Percentiles rank a stretch among this genome's conserved stretches.
Evolutionary conservation across 1,284 basidiomycete genomes (phyloP).

Genomic region (Malassezia psittaci): DNA sequence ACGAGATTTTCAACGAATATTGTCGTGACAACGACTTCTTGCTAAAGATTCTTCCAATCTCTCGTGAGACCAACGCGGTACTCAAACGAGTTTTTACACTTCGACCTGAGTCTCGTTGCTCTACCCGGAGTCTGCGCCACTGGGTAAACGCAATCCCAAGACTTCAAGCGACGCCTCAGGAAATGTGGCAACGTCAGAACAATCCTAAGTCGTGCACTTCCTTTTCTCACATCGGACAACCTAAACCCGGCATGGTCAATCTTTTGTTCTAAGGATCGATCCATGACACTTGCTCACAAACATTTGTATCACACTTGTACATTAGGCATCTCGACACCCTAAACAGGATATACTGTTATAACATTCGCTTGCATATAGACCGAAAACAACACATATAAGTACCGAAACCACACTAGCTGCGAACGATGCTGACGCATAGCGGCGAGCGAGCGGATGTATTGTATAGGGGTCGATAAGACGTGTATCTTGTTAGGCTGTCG

Average conservation of each 20-base stretch:
- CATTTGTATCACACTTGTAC: too few species aligned
- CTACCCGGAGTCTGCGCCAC: constrained; percentile 29
- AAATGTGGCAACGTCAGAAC: constrained; percentile 22
- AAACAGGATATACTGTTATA: background rate
- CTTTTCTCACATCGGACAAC: background rate
- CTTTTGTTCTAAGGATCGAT: background rate
- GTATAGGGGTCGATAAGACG: background rate
- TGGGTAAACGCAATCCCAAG: constrained; percentile 32
- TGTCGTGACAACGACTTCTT: constrained; percentile 40
- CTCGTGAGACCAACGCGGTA: constrained; percentile 38
- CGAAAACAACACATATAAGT: constrained; percentile 34
- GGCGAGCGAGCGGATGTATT: constrained; percentile 5
- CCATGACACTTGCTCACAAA: background rate
- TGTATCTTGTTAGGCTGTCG: background rate
- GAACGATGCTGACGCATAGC: constrained; percentile 38
- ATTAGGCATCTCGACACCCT: background rate
- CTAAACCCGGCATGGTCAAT: background rate
- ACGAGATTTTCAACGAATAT: constrained; percentile 58
- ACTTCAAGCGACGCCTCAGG: constrained; percentile 39
- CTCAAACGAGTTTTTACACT: constrained; percentile 44
- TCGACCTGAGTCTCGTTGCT: constrained; percentile 34
- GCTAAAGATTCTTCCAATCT: constrained; percentile 43
- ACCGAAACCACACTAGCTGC: constrained; percentile 45
- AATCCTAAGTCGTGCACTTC: background rate
- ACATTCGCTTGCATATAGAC: constrained; percentile 32